Evolutionary conservation across 768 basidiomycete genomes (phyloP).

Genomic region (Grammothele lineata): DNA sequence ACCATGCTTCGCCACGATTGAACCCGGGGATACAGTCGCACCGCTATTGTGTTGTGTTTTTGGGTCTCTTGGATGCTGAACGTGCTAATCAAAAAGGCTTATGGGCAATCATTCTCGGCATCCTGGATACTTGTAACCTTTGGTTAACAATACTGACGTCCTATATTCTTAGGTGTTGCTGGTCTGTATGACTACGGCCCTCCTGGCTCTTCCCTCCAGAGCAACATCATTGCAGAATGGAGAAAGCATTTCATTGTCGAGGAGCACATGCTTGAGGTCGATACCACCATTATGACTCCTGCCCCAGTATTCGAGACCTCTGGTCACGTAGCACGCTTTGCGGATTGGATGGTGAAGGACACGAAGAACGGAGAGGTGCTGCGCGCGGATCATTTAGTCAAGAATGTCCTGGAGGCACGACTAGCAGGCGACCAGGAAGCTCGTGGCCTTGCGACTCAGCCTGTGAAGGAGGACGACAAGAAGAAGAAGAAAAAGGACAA

Average conservation of each 20-base stretch:
- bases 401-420: constrained; percentile 85
- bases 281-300: constrained; percentile 97
- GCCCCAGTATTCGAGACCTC: constrained; percentile 93
- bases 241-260: constrained; percentile 97
- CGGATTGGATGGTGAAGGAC: constrained; percentile 99
- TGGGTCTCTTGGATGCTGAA: too few relatives aligned
- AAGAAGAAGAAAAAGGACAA: constrained; percentile 74
- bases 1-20: too few relatives aligned
- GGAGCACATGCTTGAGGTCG: constrained; percentile 97
- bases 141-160: not conserved
- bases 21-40: too few relatives aligned
- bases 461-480: constrained; percentile 45
- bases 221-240: constrained; percentile 97
- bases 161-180: constrained; percentile 77
- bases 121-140: not conserved
- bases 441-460: constrained; percentile 63
- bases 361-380: constrained; percentile 92
- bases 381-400: constrained; percentile 94
- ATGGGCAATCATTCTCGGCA: too few relatives aligned
- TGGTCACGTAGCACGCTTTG: constrained; percentile 96
- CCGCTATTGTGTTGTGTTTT: too few relatives aligned
- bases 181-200: constrained; percentile 98
- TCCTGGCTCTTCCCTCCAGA: constrained; percentile 91
- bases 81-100: too few relatives aligned
- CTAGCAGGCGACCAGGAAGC: constrained; percentile 90